Percentiles rank a stretch among this genome's conserved stretches.
These are phyloP conservation scores for Russula compacta DNA, from an alignment of 768 basidiomycete genomes.

Conservation along the genomic window DNA sequence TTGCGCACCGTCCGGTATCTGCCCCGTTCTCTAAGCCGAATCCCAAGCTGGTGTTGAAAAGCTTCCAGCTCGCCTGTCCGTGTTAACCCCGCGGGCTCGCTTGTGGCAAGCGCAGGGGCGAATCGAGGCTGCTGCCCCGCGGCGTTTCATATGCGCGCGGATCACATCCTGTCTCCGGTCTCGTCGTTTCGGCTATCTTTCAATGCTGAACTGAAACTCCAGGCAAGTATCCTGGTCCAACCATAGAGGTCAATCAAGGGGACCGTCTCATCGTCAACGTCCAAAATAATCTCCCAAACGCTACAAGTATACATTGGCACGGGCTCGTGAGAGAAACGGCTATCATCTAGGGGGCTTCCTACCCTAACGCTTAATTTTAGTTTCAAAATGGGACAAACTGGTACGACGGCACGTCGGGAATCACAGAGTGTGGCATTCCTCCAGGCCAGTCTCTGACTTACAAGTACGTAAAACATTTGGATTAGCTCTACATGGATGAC, in stretches of 20 bases:
- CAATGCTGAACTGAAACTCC: not conserved
- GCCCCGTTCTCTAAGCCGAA: not conserved
- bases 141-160: not conserved
- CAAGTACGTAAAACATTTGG: slow-evolving; percentile 22
- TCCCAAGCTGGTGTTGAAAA: not conserved
- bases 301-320: slow-evolving; percentile 32
- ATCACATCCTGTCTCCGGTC: not conserved
- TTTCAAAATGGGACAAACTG: slow-evolving; percentile 37
- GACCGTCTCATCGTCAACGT: slow-evolving; percentile 32
- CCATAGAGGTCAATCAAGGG: slow-evolving; percentile 31
- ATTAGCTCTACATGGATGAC: not conserved
- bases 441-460: slow-evolving; percentile 37
- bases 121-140: not conserved
- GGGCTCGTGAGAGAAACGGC: slow-evolving; percentile 22
- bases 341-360: not conserved
- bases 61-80: not conserved
- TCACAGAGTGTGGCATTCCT: slow-evolving; percentile 48
- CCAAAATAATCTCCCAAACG: slow-evolving; percentile 27
- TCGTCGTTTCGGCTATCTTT: not conserved
- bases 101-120: not conserved
- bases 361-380: slow-evolving; percentile 19
- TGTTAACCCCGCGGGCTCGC: not conserved
- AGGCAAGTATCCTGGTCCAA: slow-evolving; percentile 32
- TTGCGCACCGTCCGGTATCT: not conserved
- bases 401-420: slow-evolving; percentile 39